Base-by-base conservation (phyloP, 305 asterid genomes). In the Salvia sclarea region DNA sequence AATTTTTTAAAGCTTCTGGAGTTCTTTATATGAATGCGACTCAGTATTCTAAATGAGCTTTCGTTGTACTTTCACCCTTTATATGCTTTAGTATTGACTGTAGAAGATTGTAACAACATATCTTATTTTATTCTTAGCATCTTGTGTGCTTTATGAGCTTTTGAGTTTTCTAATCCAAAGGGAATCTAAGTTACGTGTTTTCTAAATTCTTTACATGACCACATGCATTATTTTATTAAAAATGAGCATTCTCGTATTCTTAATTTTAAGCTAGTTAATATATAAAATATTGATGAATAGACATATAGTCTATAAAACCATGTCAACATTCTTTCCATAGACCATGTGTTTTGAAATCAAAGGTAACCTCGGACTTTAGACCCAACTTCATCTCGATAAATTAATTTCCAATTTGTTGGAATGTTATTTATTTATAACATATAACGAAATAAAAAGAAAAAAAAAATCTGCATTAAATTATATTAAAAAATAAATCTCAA, bases 11-110 rank as follows among this genome's bases (percentile, higher is more conserved):
- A 4, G 57, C 33, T 20, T 50, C 56, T 4, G 14, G 21, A 16
- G 18, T 49, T 18, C 10, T 37, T 5, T 50, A 50, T 50, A 20
- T 10, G 55, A 20, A 18, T 49, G 44, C 6, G 56, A 20, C 56
- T 49, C n/a, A 3, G 56, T 49, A 49, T 9, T 18, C 56, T 49
- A 49, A 50, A 50, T 50, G 57, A 21, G 57, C 57, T 50, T 50
- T 50, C 57, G 33, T 21, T 50, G 57, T 50, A 50, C 33, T 50
- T 50, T 50, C 57, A 21, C 57, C 57, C 22, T 22, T 4, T 50
- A 50, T 22, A 50, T 11, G 3, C 33, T 18, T 16, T 18, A 17
- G 12, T 48, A 13, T 17, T 48, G 12, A 48, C 12, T 48, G 28
- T 18, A n/a, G 48, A 43, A 43, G 8, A 43, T 43, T 43, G 6